Evolutionary conservation across 441 rosid genomes (phyloP), one percentile per base, ranked within the genome.

Genomic region (Croton laevigatus): DNA sequence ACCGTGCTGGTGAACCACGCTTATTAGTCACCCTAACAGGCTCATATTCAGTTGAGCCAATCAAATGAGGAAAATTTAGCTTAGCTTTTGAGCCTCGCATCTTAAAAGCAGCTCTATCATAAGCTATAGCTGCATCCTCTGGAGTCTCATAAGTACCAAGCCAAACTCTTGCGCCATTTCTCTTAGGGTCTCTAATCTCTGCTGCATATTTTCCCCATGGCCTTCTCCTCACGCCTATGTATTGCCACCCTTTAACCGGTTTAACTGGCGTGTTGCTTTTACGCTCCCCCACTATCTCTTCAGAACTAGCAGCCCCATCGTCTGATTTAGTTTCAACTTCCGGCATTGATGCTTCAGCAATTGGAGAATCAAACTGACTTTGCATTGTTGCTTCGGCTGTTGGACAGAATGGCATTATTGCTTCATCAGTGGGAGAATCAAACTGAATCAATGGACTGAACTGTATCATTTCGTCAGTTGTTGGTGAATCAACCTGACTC

Each of bases 151-250:
- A 85, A 5, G 90, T 83, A 9, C 90, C 91, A 1, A 85, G 87
- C 93, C 91, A 88, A 16, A 73, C 42, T 59, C 86, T 68, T 0
- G 81, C 77, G 5, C 93, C 89, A 14, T 77, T 77, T 71, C 66
- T 85, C 22, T 77, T 80, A 17, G 84, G 89, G 62, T 84, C 86
- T 54, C 89, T 79, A 40, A 86, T 86, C 81, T 84, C 93, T 38
- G 89, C 89, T 5, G 91, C 84, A 62, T 78, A 88, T 48, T 75
- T 88, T 3, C 93, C 93, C 93, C 89, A 86, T 19, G 86, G 85
- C 80, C 88, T 66, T 61, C 88, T 83, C 83, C 89, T 82, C 55
- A 88, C 89, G 4, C 93, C 89, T 23, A 51, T 73, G 73, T 75
- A 79, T 12, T 38, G 71, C 69, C 57, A 63, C 36, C 51, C 62